Percentiles rank a stretch among this genome's conserved stretches.
phyloP scores from a whole-genome alignment of 768 basidiomycete genomes.

The Lentinula guzmanii region DNA sequence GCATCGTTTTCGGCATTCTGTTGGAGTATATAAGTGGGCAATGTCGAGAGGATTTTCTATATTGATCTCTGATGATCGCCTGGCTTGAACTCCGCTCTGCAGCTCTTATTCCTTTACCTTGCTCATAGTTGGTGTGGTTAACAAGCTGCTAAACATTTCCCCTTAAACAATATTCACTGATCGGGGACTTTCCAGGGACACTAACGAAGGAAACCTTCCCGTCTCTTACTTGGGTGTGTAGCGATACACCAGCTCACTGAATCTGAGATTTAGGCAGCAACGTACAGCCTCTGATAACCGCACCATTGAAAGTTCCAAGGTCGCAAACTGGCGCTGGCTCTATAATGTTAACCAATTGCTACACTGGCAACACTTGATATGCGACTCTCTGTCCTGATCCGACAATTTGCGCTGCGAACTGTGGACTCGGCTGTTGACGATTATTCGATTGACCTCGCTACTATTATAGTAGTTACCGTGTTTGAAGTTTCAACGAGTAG shows the following conservation, averaged over 20 bases:
- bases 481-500: slow-evolving; percentile 28
- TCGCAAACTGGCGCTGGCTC: slow-evolving; percentile 51
- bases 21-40: neutral
- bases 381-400: slow-evolving; percentile 42
- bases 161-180: slow-evolving; percentile 10
- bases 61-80: neutral
- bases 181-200: neutral
- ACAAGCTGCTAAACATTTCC: slow-evolving; percentile 33
- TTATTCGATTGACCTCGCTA: neutral
- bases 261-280: slow-evolving; percentile 13
- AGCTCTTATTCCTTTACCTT: slow-evolving; percentile 34
- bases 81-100: slow-evolving; percentile 21
- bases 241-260: slow-evolving; percentile 14
- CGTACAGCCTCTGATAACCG: slow-evolving; percentile 41
- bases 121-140: slow-evolving; percentile 41
- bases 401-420: slow-evolving; percentile 6
- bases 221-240: slow-evolving; percentile 22
- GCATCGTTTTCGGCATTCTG: neutral
- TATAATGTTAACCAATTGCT: slow-evolving; percentile 32
- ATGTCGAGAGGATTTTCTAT: neutral
- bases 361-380: slow-evolving; percentile 55
- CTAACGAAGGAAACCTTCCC: slow-evolving; percentile 42
- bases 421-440: neutral
- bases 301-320: slow-evolving; percentile 24
- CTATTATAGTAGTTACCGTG: slow-evolving; percentile 24